Conservation (phyloP, 2,329 filamentous ascomycete species). For the Fusarium aywerte region DNA sequence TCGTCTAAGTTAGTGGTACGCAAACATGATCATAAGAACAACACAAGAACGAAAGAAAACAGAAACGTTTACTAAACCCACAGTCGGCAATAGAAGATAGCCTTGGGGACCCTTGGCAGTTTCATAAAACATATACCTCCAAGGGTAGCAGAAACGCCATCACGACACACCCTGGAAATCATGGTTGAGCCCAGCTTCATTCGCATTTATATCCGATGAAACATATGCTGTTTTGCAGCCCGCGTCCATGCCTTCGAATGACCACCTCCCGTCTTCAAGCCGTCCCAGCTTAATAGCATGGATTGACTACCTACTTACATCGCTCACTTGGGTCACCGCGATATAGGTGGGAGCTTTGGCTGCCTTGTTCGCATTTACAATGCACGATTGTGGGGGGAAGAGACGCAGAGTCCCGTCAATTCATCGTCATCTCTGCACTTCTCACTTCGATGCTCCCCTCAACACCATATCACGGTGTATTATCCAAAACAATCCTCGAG, state of each 20-base stretch:
- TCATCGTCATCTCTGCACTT: conserved; percentile 20
- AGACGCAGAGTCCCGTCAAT: conserved; percentile 20
- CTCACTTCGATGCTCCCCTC: neutral
- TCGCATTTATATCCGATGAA: neutral
- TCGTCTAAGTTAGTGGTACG: conserved; percentile 1
- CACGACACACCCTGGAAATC: neutral
- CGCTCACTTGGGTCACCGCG: neutral
- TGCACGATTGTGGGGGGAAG: conserved; percentile 2
- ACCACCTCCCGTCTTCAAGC: neutral
- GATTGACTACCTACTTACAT: neutral
- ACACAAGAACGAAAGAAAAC: neutral
- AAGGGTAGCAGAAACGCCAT: no score
- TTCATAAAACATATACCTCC: neutral
- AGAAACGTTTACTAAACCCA: neutral
- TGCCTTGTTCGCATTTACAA: neutral
- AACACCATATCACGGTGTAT: neutral
- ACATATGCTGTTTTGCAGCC: neutral
- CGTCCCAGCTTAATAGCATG: neutral
- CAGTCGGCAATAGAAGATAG: neutral
- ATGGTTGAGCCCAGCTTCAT: neutral
- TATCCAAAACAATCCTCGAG: neutral
- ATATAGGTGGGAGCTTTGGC: neutral
- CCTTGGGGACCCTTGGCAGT: neutral
- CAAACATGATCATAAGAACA: neutral
- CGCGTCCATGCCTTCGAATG: neutral